These are phyloP conservation scores for Rhytidiadelphus loreus DNA, from an alignment of 225 moss, liverwort and hornwort genomes.

Conservation along the genomic window DNA sequence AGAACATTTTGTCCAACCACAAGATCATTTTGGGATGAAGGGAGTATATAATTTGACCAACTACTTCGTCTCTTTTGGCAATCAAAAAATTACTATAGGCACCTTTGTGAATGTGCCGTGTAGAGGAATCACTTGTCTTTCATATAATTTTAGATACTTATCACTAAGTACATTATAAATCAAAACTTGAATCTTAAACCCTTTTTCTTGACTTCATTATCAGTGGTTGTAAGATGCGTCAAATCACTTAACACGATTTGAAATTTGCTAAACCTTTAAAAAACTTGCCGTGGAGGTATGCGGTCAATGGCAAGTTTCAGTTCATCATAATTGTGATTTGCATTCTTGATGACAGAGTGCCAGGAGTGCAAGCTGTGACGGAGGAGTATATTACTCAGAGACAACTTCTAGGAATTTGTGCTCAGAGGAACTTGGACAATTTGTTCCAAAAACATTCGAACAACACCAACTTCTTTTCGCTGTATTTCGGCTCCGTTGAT, in stretches of 20 bases:
- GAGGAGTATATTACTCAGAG: not conserved
- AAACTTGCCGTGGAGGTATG: no score
- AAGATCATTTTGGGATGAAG: no score
- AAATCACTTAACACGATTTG: not conserved
- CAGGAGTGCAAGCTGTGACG: not conserved
- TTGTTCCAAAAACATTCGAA: not conserved
- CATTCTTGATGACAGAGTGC: not conserved
- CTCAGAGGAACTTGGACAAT: not conserved
- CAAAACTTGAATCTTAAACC: no score
- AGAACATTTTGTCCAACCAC: no score
- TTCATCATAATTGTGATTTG: not conserved
- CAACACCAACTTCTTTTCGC: not conserved
- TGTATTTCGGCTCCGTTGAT: not conserved
- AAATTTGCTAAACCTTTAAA: not conserved
- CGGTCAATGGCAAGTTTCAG: no score
- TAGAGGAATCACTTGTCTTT: not conserved
- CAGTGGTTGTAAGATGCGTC: no score
- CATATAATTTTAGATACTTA: not conserved
- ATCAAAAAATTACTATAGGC: not conserved
- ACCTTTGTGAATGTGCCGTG: not conserved
- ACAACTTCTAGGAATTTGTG: not conserved
- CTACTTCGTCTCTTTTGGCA: not conserved
- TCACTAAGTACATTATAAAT: not conserved
- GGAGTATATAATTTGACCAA: not conserved
- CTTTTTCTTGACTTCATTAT: not conserved